Percentiles rank a stretch among this genome's conserved stretches.
phyloP scores from a whole-genome alignment of 495 filamentous ascomycete species.

The Pyronema omphalodes region DNA sequence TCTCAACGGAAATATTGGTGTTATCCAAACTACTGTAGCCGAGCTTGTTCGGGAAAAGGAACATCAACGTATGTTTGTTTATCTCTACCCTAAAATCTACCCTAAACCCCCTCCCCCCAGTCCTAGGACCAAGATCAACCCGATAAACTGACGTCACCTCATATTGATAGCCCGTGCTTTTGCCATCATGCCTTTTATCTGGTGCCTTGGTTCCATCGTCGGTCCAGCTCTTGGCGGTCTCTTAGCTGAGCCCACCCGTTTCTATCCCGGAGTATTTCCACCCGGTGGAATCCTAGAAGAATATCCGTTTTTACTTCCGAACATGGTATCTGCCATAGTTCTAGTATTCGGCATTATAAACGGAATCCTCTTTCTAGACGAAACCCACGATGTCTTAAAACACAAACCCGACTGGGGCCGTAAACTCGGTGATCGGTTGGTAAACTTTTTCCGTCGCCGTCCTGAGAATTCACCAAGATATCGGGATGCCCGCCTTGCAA shows the following conservation, averaged over 20 bases:
- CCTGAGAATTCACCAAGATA: constrained; percentile 37
- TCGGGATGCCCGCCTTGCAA: constrained; percentile 17
- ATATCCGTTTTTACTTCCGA: constrained; percentile 85
- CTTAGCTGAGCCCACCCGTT: constrained; percentile 67
- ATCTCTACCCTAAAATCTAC: no score
- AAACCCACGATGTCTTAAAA: constrained; percentile 79
- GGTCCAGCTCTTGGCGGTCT: constrained; percentile 81
- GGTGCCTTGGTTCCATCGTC: constrained; percentile 85
- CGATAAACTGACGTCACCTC: background rate
- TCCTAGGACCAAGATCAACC: no score
- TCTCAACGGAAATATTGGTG: constrained; percentile 87
- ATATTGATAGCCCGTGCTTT: constrained; percentile 53
- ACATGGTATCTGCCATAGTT: constrained; percentile 69
- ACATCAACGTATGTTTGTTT: constrained; percentile 54
- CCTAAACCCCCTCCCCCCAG: no score
- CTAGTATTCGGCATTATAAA: constrained; percentile 61
- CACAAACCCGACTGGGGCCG: constrained; percentile 54
- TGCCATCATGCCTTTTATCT: constrained; percentile 92
- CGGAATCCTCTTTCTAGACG: constrained; percentile 80
- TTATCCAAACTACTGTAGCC: constrained; percentile 84
- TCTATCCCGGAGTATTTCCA: constrained; percentile 57
- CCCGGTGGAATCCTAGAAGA: constrained; percentile 58
- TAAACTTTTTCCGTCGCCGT: constrained; percentile 28
- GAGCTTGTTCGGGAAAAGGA: constrained; percentile 82
- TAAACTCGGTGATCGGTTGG: constrained; percentile 57